Evolutionary conservation across 2,329 filamentous ascomycete species (phyloP), one percentile per base, ranked within the genome.

Genomic region (Mollisia scopiformis): DNA sequence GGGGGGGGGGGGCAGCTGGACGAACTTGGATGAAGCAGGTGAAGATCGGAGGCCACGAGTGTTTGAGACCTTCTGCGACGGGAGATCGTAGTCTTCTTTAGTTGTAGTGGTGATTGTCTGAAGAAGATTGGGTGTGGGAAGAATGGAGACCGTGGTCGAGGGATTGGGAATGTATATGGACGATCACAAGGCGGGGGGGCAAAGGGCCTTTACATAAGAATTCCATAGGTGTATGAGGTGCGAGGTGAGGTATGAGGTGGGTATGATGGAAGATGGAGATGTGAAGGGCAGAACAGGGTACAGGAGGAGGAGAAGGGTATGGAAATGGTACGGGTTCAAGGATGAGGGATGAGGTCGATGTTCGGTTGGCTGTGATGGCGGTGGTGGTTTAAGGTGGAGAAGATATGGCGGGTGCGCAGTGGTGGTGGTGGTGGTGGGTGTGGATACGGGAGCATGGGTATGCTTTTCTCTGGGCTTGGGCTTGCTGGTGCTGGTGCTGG

Each of bases 101-200:
- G 41, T 54, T 33, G 16, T 25, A 37, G 30, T 53, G 35, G 21
- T 25, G 37, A 25, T 46, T n/a, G n/a, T 46, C 58, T 27, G 39
- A 41, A 30, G 31, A 49, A 50, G 54, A 41, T 41, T 30, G 50
- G 46, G 23, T 21, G n/a, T 21, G 43, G 51, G 11, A 56, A 41
- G 35, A 55, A 59, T 59, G 57, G 49, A 63, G 58, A 57, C 23
- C 35, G 53, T 52, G 28, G 62, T n/a, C 55, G 58, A 62, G 58
- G 43, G 65, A 63, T 46, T 43, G 66, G 66, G 64, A 14, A 69
- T 62, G 60, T 65, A 61, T 67, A 58, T 60, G 60, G 68, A 51
- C 58, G 66, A 71, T 71, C 69, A 52, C 56, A 58, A 61, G 57
- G 62, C 62, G 61, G 67, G 49, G 46, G 57, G 43, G 27, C 43